These are phyloP conservation scores for Phaffia rhodozyma DNA, from an alignment of 1,284 basidiomycete genomes.

Conservation along the genomic window DNA sequence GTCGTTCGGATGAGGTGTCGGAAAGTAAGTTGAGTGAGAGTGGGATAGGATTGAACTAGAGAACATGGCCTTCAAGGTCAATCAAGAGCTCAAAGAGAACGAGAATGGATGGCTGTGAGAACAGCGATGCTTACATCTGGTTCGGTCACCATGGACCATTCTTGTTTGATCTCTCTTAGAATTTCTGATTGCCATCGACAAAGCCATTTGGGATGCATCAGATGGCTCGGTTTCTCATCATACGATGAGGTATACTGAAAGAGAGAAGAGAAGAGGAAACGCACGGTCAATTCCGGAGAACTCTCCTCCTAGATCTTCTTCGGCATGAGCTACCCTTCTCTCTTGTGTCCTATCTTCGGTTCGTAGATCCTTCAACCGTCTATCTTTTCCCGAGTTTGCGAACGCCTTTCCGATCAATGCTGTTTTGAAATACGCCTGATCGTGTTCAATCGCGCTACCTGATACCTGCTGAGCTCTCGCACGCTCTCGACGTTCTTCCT, in stretches of 20 bases:
- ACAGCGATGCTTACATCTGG: conserved; percentile 52
- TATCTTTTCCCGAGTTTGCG: not conserved
- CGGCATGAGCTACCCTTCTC: not conserved
- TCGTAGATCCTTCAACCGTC: not conserved
- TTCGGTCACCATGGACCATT: conserved; percentile 79
- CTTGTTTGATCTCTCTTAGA: conserved; percentile 68
- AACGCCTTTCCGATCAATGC: conserved; percentile 3
- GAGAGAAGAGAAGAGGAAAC: not conserved
- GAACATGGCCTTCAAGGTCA: conserved; percentile 15
- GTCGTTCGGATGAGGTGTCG: conserved; percentile 26
- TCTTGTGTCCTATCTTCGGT: not conserved
- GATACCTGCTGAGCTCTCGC: not conserved
- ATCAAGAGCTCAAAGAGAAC: conserved; percentile 3
- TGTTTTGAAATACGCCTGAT: not conserved
- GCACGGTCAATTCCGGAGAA: not conserved
- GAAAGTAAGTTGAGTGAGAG: conserved; percentile 67
- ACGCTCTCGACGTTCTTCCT: not conserved
- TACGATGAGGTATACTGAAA: no score
- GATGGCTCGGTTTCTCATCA: no score
- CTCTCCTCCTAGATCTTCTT: not conserved
- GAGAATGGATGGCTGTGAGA: conserved; percentile 7
- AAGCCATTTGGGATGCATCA: no score
- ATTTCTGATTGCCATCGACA: conserved; percentile 45
- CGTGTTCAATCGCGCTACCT: not conserved
- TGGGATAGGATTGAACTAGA: conserved; percentile 80